phyloP scores from a whole-genome alignment of 1,139 yeast species.

The Pichia sp. region DNA sequence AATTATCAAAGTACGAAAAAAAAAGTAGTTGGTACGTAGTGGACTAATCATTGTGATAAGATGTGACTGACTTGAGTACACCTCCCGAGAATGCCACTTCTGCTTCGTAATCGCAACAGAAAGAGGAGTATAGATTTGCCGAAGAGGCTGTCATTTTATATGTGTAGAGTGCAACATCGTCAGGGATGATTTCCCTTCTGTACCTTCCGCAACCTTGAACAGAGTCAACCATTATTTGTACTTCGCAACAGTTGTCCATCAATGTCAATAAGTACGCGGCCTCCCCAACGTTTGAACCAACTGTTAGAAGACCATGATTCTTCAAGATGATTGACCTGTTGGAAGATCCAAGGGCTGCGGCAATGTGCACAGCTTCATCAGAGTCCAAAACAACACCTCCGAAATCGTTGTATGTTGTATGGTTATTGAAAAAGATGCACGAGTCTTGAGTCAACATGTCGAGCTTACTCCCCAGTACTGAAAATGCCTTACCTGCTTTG shows the following conservation, averaged over 20 bases:
- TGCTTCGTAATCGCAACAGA: conserved; percentile 6
- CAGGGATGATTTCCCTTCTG: conserved; percentile 26
- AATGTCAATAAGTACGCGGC: conserved; percentile 65
- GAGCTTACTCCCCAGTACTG: conserved; percentile 58
- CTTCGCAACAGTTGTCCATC: conserved; percentile 60
- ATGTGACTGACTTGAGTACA: conserved; percentile 1
- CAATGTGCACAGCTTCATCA: conserved; percentile 33
- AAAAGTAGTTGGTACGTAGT: too few relatives aligned
- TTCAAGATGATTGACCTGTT: conserved; percentile 56
- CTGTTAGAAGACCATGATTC: conserved; percentile 72
- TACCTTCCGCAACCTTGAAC: conserved; percentile 27
- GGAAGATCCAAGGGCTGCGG: conserved; percentile 53
- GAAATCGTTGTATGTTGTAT: conserved; percentile 55
- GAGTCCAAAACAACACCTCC: conserved; percentile 69
- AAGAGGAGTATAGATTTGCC: conserved; percentile 4
- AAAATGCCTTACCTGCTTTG: conserved; percentile 62
- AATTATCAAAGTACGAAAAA: too few relatives aligned
- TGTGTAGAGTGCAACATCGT: conserved; percentile 4
- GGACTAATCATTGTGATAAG: conserved; percentile 5
- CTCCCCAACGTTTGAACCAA: conserved; percentile 68
- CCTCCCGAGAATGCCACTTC: conserved; percentile 4
- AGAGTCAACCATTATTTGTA: conserved; percentile 56
- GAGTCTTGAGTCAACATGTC: conserved; percentile 76
- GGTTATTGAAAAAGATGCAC: conserved; percentile 57
- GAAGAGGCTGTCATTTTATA: conserved; percentile 3